These are phyloP conservation scores for Calocybe cyanea DNA, from an alignment of 768 basidiomycete genomes.

Conservation along the genomic window DNA sequence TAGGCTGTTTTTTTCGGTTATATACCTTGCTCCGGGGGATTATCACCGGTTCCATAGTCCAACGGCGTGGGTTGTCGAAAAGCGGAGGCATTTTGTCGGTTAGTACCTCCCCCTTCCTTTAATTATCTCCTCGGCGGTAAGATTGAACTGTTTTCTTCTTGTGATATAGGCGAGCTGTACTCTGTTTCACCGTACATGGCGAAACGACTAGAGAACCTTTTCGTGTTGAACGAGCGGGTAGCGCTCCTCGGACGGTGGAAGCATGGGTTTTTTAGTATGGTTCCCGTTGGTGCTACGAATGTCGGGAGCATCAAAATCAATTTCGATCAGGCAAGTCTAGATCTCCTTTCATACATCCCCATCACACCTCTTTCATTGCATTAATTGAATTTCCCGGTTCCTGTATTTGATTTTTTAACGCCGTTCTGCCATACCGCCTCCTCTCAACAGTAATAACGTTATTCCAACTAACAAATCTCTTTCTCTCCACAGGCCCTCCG, in stretches of 20 bases:
- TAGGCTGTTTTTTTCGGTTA: slow-evolving; percentile 86
- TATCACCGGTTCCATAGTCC: slow-evolving; percentile 96
- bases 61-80: slow-evolving; percentile 86
- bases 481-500: slow-evolving; percentile 59
- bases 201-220: slow-evolving; percentile 84
- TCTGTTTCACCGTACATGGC: slow-evolving; percentile 96
- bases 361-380: not conserved
- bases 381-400: no score
- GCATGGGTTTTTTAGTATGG: slow-evolving; percentile 95
- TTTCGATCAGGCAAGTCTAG: slow-evolving; percentile 70
- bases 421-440: no score
- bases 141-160: no score
- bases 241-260: slow-evolving; percentile 93
- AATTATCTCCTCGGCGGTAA: not conserved
- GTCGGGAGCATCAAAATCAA: slow-evolving; percentile 96
- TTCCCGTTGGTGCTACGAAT: slow-evolving; percentile 97
- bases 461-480: slow-evolving; percentile 2
- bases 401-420: no score
- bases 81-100: slow-evolving; percentile 91
- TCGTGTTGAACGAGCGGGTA: slow-evolving; percentile 98
- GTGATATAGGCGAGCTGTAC: slow-evolving; percentile 78
- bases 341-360: not conserved
- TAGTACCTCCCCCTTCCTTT: slow-evolving; percentile 19
- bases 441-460: no score
- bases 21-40: slow-evolving; percentile 97